Evolutionary conservation across 768 basidiomycete genomes (phyloP), one percentile per base, ranked within the genome.

Genomic region (Mycena polygramma): DNA sequence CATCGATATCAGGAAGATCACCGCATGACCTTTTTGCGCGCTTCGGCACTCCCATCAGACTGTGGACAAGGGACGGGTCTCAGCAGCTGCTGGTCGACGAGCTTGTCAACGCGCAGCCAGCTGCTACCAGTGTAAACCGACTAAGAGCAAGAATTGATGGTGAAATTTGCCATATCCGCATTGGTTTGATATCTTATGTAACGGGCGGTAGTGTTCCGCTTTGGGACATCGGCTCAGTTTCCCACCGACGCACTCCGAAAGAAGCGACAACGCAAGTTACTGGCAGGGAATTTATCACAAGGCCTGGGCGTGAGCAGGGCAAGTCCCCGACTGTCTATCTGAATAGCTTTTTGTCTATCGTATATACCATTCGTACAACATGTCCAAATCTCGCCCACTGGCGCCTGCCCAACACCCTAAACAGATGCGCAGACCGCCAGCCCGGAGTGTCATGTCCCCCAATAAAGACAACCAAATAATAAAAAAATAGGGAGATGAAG

Each of bases 391-490:
- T 41, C 26, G 26, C 39, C 30, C 37, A 7, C 36, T 36, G 17
- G 30, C 41, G 13, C 19, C 49, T 26, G 24, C 51, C 36, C 26
- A 14, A 26, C 19, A 52, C 13, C 35, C n/a, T 49, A 49, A 48
- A 48, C 20, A 49, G 48, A 49, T 22, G 10, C n/a, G 9, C 48
- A 49, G 48, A 49, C 48, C 9, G n/a, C n/a, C 48, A 24, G 48
- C n/a, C 20, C 14, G 11, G 14, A 52, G 22, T 30, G 51, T 30
- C 57, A 60, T 60, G 66, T 46, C 49, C 66, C 26, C 66, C 65
- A 67, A 67, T 67, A 67, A 67, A 60, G 39, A 60, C 39, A 60
- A 67, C 49, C 58, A 39, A 67, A 67, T 67, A 66, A 67, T 45
- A 53, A 54, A 37, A 41, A 4, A 41, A 39, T 43, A 17, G 30